Evolutionary conservation across 176 grass and related monocot species (phyloP).

Genomic region (Poa pratensis): DNA sequence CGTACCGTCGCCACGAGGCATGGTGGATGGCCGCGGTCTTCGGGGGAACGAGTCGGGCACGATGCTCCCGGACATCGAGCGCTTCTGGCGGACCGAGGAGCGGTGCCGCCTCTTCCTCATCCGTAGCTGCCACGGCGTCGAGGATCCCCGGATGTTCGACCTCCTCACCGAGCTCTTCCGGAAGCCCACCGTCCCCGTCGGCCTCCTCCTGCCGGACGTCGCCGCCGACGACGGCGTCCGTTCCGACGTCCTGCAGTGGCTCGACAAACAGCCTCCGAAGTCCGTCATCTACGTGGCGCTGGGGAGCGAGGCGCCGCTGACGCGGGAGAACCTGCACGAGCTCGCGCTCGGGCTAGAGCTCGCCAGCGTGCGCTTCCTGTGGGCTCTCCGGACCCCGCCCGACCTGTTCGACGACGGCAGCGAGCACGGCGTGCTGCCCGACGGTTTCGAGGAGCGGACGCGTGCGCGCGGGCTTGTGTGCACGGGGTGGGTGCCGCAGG

Average conservation of each 20-base stretch:
- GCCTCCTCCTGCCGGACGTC: neutral
- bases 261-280: conserved; percentile 34
- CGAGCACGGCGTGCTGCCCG: neutral
- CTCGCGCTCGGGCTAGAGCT: conserved; percentile 58
- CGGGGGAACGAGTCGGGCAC: neutral
- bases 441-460: neutral
- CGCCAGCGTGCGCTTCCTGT: conserved; percentile 57
- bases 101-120: neutral
- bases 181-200: neutral
- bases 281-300: conserved; percentile 64
- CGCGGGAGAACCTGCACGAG: conserved; percentile 40
- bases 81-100: neutral
- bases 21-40: neutral
- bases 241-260: conserved; percentile 41
- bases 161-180: neutral
- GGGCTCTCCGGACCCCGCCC: conserved; percentile 47
- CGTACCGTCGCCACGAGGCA: neutral
- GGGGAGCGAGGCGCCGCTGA: conserved; percentile 59
- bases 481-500: neutral
- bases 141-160: neutral
- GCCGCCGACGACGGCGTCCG: too few species aligned
- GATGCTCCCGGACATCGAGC: neutral
- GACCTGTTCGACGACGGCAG: neutral
- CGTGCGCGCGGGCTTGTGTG: neutral
- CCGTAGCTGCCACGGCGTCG: neutral